Evolutionary conservation across 73 alveolate species (phyloP), one percentile per base, ranked within the genome.

Genomic region (Diophrys appendiculata): DNA sequence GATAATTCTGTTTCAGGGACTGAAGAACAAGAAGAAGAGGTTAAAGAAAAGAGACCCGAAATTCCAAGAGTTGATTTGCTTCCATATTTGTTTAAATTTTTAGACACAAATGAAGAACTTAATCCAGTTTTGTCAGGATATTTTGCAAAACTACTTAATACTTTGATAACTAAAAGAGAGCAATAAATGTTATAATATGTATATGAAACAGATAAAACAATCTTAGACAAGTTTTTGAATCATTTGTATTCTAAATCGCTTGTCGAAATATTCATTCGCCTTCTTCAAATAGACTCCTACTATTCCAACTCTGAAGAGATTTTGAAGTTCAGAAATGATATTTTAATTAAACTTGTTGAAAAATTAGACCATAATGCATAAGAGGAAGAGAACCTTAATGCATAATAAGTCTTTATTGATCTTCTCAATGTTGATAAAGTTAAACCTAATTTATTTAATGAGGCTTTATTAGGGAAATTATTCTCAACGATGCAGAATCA

Each of bases 111-210:
- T 5, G 87, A 84, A 26, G 78, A 70, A 27, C 78, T 84, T 11
- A 84, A 84, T 80, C 84, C 87, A 52, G 92, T 84, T 33, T 76
- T 84, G 11, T 26, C 88, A 33, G 92, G 92, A 2, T 84, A 84
- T 54, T 84, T 84, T 65, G 73, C 88, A n/a, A 84, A 76, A 71
- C 84, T 84, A 1, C 60, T 84, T 23, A 77, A 84, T 54, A 34
- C 65, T 32, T 68, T 84, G 18, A 77, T 76, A 68, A 84, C 68
- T 69, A 65, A 83, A 76, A 83, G 73, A 26, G 53, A 32, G 65
- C 73, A 69, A 28, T 23, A 67, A 27, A 18, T 67, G 18, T 67
- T n/a, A 3, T 2, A 54, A 5, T 67, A 67, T 28, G 53, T 67
- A 1, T 25, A 25, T 31, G 5, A 67, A 5, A 29, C 23, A 67